phyloP scores from a whole-genome alignment of 352 stramenopile species.

The Phytophthora constricta region DNA sequence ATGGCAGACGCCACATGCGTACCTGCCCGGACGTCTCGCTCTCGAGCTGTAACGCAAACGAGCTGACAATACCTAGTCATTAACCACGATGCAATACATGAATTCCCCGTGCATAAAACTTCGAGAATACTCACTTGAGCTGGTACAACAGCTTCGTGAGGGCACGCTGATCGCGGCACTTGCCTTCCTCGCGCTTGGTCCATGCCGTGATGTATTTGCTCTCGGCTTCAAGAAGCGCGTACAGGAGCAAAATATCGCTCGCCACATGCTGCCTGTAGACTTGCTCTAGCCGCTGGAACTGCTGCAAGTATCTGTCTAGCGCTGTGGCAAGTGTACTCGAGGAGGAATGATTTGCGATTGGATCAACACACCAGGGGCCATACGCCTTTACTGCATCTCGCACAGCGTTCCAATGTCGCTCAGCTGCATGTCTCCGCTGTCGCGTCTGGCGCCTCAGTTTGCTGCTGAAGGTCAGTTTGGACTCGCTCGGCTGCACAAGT shows the following conservation, averaged over 20 bases:
- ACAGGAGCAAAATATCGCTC: constrained; percentile 44
- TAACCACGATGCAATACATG: not conserved
- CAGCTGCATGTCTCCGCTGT: not conserved
- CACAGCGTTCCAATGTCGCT: constrained; percentile 20
- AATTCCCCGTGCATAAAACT: not conserved
- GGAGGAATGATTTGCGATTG: constrained; percentile 4
- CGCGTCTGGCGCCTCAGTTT: constrained; percentile 24
- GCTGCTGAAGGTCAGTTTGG: constrained; percentile 33
- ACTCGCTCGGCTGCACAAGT: constrained; percentile 24
- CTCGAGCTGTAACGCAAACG: constrained; percentile 69
- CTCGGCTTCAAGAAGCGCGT: constrained; percentile 59
- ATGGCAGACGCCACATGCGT: constrained; percentile 51
- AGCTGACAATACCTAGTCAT: constrained; percentile 24
- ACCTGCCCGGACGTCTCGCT: constrained; percentile 67
- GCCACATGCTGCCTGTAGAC: constrained; percentile 42
- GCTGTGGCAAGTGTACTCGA: not conserved
- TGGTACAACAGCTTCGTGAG: constrained; percentile 50
- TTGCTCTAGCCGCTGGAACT: constrained; percentile 36
- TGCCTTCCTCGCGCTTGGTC: constrained; percentile 29
- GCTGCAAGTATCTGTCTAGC: constrained; percentile 33
- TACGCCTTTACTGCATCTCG: constrained; percentile 3
- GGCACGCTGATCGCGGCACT: constrained; percentile 36
- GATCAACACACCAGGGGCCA: not conserved
- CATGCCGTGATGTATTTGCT: constrained; percentile 47
- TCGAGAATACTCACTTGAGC: constrained; percentile 43